Percentiles rank a stretch among this genome's conserved stretches.
Evolutionary conservation across 2,329 filamentous ascomycete genomes (phyloP).

Genomic region (Cryphonectria japonica): DNA sequence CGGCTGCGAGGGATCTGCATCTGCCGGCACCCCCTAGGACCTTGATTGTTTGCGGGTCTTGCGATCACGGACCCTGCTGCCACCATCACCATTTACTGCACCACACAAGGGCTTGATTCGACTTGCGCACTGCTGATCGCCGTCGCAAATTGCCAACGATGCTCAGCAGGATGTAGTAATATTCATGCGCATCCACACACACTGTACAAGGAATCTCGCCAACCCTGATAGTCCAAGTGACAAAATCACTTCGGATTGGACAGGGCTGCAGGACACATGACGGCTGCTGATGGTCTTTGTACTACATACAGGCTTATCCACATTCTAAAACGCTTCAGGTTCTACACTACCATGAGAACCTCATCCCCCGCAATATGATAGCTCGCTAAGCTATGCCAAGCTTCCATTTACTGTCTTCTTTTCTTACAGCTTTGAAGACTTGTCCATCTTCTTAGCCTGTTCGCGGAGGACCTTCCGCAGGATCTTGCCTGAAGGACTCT

Average conservation of each 20-base stretch:
- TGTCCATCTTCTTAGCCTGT: slow-evolving; percentile 41
- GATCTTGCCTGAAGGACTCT: slow-evolving; percentile 68
- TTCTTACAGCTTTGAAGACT: slow-evolving; percentile 32
- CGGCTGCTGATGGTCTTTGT: background rate
- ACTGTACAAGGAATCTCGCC: background rate
- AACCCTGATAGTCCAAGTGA: background rate
- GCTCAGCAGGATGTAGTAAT: background rate
- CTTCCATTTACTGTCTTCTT: background rate
- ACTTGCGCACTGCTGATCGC: background rate
- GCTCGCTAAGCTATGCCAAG: background rate
- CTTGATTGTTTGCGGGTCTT: background rate
- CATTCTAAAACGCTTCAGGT: background rate
- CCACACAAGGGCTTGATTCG: background rate
- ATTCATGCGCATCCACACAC: background rate
- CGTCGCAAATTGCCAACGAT: background rate
- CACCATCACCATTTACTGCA: background rate
- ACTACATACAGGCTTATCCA: background rate
- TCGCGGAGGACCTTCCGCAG: slow-evolving; percentile 60
- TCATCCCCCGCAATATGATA: background rate
- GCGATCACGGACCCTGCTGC: background rate
- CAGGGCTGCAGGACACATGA: background rate
- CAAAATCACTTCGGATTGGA: background rate
- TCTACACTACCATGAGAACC: background rate
- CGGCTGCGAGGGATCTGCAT: background rate
- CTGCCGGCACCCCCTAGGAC: background rate